Conservation (phyloP, 495 filamentous ascomycete species). For the Neurospora tetraspora region DNA sequence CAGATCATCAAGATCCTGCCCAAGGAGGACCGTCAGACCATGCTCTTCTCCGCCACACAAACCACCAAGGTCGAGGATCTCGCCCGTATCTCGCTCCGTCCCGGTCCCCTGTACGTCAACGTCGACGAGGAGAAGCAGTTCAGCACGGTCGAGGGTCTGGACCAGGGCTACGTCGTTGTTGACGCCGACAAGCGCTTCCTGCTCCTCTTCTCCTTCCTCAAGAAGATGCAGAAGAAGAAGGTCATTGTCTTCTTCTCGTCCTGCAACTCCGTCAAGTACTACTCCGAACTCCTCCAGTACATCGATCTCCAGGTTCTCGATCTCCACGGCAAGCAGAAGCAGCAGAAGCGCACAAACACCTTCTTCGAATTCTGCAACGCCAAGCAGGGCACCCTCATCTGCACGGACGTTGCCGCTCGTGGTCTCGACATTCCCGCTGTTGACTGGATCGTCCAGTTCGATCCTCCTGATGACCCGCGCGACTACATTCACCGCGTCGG, state of each 20-base stretch:
- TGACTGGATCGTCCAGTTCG: constrained; percentile 94
- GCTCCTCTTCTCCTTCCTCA: constrained; percentile 91
- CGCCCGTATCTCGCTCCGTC: constrained; percentile 81
- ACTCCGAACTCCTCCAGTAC: constrained; percentile 88
- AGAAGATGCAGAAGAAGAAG: constrained; percentile 84
- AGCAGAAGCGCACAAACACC: constrained; percentile 91
- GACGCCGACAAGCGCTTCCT: constrained; percentile 90
- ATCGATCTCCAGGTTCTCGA: constrained; percentile 91
- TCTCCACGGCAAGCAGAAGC: constrained; percentile 89
- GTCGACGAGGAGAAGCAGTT: constrained; percentile 49
- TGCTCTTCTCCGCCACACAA: constrained; percentile 95
- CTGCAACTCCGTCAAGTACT: constrained; percentile 90
- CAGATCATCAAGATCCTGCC: constrained; percentile 96
- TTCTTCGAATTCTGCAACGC: constrained; percentile 99
- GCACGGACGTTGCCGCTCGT: constrained; percentile 91
- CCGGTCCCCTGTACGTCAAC: constrained; percentile 93
- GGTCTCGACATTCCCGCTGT: constrained; percentile 91
- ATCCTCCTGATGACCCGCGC: constrained; percentile 81
- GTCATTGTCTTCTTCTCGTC: constrained; percentile 95
- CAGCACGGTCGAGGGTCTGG: constrained; percentile 77
- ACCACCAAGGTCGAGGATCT: constrained; percentile 98
- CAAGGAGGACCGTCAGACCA: constrained; percentile 79
- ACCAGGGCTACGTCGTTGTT: constrained; percentile 92
- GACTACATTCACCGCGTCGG: constrained; percentile 98
- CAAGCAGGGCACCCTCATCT: constrained; percentile 78